Evolutionary conservation across 2,329 filamentous ascomycete genomes (phyloP).

Genomic region (Pseudocercospora pini-densiflorae): DNA sequence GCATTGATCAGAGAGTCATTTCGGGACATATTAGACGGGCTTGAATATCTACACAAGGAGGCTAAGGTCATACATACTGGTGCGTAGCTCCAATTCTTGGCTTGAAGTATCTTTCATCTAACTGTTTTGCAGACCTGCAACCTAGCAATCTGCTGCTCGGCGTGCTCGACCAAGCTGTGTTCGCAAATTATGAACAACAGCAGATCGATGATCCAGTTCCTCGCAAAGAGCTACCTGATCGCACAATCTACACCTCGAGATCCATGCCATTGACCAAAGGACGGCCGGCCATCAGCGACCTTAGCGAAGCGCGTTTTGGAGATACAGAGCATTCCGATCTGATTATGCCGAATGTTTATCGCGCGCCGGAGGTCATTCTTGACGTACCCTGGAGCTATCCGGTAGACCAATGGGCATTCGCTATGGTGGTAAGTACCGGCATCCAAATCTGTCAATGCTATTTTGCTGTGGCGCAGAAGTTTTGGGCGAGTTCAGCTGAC

Average conservation of each 20-base stretch:
- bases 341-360: constrained; percentile 42
- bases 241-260: constrained; percentile 28
- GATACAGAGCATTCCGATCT: constrained; percentile 31
- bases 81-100: constrained; percentile 4
- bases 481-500: background rate
- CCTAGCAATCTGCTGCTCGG: constrained; percentile 29
- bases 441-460: background rate
- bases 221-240: constrained; percentile 24
- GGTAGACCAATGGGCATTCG: constrained; percentile 46
- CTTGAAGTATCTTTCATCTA: background rate
- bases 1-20: background rate
- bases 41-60: constrained; percentile 23
- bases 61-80: constrained; percentile 25
- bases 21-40: background rate
- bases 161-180: constrained; percentile 27
- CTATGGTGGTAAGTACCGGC: constrained; percentile 39
- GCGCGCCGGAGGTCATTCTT: constrained; percentile 44
- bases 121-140: constrained; percentile 27
- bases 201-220: constrained; percentile 24
- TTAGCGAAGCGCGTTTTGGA: constrained; percentile 28
- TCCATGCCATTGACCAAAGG: constrained; percentile 19
- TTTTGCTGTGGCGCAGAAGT: background rate
- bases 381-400: constrained; percentile 40
- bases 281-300: constrained; percentile 26
- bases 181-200: constrained; percentile 22